Percentiles rank a stretch among this genome's conserved stretches.
These are phyloP conservation scores for Boletales sp. DNA, from an alignment of 768 basidiomycete species.

Conservation along the genomic window DNA sequence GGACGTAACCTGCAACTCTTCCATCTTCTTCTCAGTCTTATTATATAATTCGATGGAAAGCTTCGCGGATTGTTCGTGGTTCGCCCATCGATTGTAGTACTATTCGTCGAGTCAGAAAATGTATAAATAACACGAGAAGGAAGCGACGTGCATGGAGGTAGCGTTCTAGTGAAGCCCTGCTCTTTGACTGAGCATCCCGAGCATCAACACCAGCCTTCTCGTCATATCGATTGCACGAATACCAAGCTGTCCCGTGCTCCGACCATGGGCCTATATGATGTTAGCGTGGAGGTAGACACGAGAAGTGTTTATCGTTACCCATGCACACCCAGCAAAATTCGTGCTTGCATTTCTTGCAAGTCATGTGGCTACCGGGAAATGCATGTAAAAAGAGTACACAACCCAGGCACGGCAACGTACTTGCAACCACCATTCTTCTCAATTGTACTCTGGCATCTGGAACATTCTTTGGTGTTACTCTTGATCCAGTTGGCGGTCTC, in stretches of 20 bases:
- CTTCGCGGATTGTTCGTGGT: conserved; percentile 99
- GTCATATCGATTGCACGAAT: conserved; percentile 96
- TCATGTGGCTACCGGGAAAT: conserved; percentile 80
- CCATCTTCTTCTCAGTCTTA: conserved; percentile 99
- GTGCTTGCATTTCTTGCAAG: conserved; percentile 98
- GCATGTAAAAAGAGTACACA: conserved; percentile 56
- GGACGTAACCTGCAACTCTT: conserved; percentile 95
- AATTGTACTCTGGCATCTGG: conserved; percentile 94
- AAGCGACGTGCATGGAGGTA: conserved; percentile 81
- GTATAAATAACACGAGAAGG: not conserved
- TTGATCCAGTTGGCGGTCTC: conserved; percentile 99
- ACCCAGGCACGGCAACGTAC: conserved; percentile 65
- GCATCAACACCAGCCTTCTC: conserved; percentile 87
- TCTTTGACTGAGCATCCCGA: conserved; percentile 87
- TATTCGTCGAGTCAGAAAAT: conserved; percentile 28
- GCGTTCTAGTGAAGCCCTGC: conserved; percentile 87
- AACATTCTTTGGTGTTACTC: conserved; percentile 98
- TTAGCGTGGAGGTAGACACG: conserved; percentile 1
- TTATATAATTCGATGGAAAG: conserved; percentile 88
- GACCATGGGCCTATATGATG: conserved; percentile 80
- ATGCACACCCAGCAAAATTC: conserved; percentile 99
- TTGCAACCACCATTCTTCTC: conserved; percentile 99
- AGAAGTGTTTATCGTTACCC: conserved; percentile 49
- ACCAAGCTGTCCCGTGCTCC: conserved; percentile 97
- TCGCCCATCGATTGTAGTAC: conserved; percentile 99